These are phyloP conservation scores for Aspergillus udagawae DNA, from an alignment of 2,329 filamentous ascomycete species.

Conservation along the genomic window DNA sequence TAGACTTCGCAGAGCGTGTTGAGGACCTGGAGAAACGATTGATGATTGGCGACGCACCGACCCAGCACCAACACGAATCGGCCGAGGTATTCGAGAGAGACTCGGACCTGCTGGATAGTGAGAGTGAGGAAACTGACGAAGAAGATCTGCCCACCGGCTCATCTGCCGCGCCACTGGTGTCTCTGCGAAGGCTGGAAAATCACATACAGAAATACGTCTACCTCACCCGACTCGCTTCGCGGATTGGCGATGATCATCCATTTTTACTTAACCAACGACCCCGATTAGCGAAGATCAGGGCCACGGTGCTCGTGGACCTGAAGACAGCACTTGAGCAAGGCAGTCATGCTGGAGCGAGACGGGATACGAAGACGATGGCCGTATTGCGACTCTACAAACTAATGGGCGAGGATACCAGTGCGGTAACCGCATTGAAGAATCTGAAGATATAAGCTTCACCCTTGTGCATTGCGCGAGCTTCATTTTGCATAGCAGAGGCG, in stretches of 20 bases:
- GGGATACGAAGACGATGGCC: slow-evolving; percentile 46
- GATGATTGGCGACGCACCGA: slow-evolving; percentile 54
- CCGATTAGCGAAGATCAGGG: slow-evolving; percentile 55
- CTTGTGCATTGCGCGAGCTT: not conserved
- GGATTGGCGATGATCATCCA: slow-evolving; percentile 56
- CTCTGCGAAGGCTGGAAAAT: slow-evolving; percentile 47
- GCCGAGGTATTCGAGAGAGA: slow-evolving; percentile 28
- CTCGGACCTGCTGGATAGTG: slow-evolving; percentile 33
- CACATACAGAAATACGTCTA: slow-evolving; percentile 58
- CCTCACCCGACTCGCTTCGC: slow-evolving; percentile 49
- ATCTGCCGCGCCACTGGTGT: slow-evolving; percentile 28
- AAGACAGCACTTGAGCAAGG: slow-evolving; percentile 59
- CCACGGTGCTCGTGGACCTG: slow-evolving; percentile 62
- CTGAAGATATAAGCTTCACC: slow-evolving; percentile 27
- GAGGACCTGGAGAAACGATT: slow-evolving; percentile 64
- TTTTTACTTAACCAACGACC: slow-evolving; percentile 57
- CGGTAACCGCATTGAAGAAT: slow-evolving; percentile 54
- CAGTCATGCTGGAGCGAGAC: slow-evolving; percentile 33
- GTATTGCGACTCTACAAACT: slow-evolving; percentile 59
- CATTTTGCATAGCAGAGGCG: slow-evolving; percentile 44
- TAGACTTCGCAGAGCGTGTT: slow-evolving; percentile 45
- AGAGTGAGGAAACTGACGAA: slow-evolving; percentile 34
- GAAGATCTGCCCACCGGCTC: slow-evolving; percentile 39
- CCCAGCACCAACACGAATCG: slow-evolving; percentile 12
- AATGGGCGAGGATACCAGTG: slow-evolving; percentile 58